Percentiles rank a stretch among this genome's conserved stretches.
phyloP scores from a whole-genome alignment of 2,329 filamentous ascomycete genomes.

The Botrytis cinerea region DNA sequence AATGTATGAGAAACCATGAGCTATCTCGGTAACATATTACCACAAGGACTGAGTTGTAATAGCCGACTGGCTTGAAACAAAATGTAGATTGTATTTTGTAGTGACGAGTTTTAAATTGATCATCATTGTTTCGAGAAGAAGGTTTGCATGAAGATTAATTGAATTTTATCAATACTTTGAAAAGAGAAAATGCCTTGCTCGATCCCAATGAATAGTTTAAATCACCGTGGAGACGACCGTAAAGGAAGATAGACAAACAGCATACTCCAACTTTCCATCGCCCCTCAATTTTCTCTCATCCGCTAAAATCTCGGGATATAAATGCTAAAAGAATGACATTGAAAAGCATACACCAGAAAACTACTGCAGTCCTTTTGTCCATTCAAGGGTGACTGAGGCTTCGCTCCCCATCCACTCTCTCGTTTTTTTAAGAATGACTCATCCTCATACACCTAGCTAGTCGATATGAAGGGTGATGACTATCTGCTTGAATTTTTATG shows the following conservation, averaged over 20 bases:
- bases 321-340: not conserved
- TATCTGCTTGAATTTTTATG: not conserved
- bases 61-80: no score
- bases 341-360: not conserved
- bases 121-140: not conserved
- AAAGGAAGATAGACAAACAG: not conserved
- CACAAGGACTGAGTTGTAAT: not conserved
- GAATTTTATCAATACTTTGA: not conserved
- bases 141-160: not conserved
- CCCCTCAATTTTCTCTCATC: not conserved
- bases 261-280: not conserved
- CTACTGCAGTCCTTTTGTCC: not conserved
- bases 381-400: not conserved
- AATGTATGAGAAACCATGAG: not conserved
- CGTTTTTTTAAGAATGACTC: no score
- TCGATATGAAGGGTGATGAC: not conserved
- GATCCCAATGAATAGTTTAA: not conserved
- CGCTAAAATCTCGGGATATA: not conserved
- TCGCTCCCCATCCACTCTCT: not conserved
- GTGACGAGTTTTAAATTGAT: not conserved
- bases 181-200: not conserved
- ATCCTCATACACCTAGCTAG: fast-evolving
- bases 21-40: not conserved
- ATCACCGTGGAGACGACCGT: not conserved
- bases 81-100: not conserved